These are phyloP conservation scores for Venturiaceae sp. DNA, from an alignment of 2,329 filamentous ascomycete genomes.

Conservation along the genomic window DNA sequence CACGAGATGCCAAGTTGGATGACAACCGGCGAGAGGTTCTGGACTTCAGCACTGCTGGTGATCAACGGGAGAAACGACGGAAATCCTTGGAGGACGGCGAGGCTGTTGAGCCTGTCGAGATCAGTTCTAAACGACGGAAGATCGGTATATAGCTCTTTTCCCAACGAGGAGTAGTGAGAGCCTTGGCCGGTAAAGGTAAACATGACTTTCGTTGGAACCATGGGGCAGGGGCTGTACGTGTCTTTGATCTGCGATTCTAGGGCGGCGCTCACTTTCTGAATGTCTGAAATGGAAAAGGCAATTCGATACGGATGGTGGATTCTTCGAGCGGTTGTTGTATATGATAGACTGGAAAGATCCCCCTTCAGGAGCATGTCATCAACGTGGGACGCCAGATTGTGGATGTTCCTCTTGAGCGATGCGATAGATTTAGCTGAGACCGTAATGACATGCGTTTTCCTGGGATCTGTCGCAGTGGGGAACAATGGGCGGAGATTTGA, in stretches of 20 bases:
- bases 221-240: constrained; percentile 10
- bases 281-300: constrained; percentile 16
- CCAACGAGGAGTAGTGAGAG: constrained; percentile 16
- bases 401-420: constrained; percentile 12
- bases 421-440: constrained; percentile 13
- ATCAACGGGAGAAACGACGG: constrained; percentile 15
- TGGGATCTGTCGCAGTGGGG: constrained; percentile 17
- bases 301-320: constrained; percentile 15
- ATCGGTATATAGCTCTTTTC: constrained; percentile 20
- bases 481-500: constrained; percentile 27
- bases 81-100: constrained; percentile 19
- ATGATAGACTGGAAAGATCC: constrained; percentile 12
- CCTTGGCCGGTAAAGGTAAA: constrained; percentile 34
- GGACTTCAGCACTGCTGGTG: constrained; percentile 12
- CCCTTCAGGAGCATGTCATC: not conserved
- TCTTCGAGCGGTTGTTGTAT: constrained; percentile 18
- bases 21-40: not conserved
- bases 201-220: constrained; percentile 19
- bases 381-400: constrained; percentile 2
- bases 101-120: constrained; percentile 19
- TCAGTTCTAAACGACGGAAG: constrained; percentile 18
- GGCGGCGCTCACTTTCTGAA: constrained; percentile 33
- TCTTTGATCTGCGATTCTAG: constrained; percentile 34
- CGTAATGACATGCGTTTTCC: constrained; percentile 11
- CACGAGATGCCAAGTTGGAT: constrained; percentile 30